Conservation (phyloP, 306 rosid species). For the Fagus sylvatica region DNA sequence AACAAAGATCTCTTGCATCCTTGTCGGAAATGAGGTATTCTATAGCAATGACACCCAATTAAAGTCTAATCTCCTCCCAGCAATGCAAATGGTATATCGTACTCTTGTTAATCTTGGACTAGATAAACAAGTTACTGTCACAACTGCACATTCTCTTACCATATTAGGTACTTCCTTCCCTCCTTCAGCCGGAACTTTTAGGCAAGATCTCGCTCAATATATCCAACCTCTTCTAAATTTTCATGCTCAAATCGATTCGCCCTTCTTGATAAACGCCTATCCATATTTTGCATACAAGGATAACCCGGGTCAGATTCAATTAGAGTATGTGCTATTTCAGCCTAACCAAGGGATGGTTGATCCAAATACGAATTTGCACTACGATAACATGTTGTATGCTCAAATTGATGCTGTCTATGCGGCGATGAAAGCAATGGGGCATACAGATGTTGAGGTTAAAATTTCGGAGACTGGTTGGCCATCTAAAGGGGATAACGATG, state of each 20-base stretch:
- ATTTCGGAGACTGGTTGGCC: conserved; percentile 98
- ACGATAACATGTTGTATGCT: conserved; percentile 88
- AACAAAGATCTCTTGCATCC: conserved; percentile 65
- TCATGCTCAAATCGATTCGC: conserved; percentile 55
- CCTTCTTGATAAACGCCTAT: conserved; percentile 74
- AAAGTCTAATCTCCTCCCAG: conserved; percentile 56
- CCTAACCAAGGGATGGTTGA: conserved; percentile 72
- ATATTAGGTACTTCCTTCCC: conserved; percentile 60
- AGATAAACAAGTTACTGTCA: conserved; percentile 49
- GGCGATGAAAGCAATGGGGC: conserved; percentile 73
- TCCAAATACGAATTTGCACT: conserved; percentile 62
- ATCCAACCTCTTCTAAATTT: conserved; percentile 62
- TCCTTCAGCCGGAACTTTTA: conserved; percentile 67
- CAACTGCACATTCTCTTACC: conserved; percentile 69
- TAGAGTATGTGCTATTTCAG: conserved; percentile 67
- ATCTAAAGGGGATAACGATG: conserved; percentile 68
- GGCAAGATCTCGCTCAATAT: conserved; percentile 45
- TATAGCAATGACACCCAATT: conserved; percentile 38
- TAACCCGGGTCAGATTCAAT: conserved; percentile 48
- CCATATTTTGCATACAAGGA: conserved; percentile 82
- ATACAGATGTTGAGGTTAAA: conserved; percentile 54
- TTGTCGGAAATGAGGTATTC: conserved; percentile 78
- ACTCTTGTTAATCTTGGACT: conserved; percentile 66
- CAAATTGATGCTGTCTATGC: conserved; percentile 84
- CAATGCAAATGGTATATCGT: conserved; percentile 61